A percentile compares a stretch with the other conserved stretches of the same genome.
phyloP scores from a whole-genome alignment of 768 basidiomycete species.

The Phaeotremella fagi region DNA sequence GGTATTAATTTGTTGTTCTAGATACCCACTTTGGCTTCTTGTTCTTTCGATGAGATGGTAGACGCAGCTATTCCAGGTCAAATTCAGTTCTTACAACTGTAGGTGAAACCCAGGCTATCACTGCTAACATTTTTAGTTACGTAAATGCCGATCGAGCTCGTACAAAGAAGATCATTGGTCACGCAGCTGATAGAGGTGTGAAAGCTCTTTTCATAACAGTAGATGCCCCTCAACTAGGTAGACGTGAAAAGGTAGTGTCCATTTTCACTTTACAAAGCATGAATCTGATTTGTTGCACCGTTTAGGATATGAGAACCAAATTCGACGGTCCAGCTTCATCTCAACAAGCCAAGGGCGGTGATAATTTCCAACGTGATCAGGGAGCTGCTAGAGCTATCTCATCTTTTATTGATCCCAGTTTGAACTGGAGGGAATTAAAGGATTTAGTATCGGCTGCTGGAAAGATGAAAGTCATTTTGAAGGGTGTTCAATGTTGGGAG shows the following conservation, averaged over 20 bases:
- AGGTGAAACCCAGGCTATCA: slow-evolving; percentile 26
- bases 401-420: slow-evolving; percentile 90
- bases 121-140: slow-evolving; percentile 54
- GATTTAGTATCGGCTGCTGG: slow-evolving; percentile 73
- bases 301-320: slow-evolving; percentile 88
- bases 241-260: slow-evolving; percentile 67
- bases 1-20: slow-evolving; percentile 37
- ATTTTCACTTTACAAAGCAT: slow-evolving; percentile 5
- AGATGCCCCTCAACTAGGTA: slow-evolving; percentile 91
- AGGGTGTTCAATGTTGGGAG: slow-evolving; percentile 86
- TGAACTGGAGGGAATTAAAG: slow-evolving; percentile 77
- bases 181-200: slow-evolving; percentile 84
- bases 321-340: slow-evolving; percentile 70
- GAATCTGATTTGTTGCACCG: neutral
- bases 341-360: slow-evolving; percentile 46
- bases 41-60: slow-evolving; percentile 93
- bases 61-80: slow-evolving; percentile 75
- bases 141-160: slow-evolving; percentile 85
- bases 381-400: slow-evolving; percentile 91
- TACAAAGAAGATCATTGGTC: slow-evolving; percentile 79
- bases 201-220: slow-evolving; percentile 95
- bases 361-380: slow-evolving; percentile 69
- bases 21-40: slow-evolving; percentile 94
- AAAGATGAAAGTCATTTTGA: slow-evolving; percentile 77
- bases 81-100: slow-evolving; percentile 81